phyloP scores from a whole-genome alignment of 352 stramenopile genomes.

The Phytophthora boehmeriae region DNA sequence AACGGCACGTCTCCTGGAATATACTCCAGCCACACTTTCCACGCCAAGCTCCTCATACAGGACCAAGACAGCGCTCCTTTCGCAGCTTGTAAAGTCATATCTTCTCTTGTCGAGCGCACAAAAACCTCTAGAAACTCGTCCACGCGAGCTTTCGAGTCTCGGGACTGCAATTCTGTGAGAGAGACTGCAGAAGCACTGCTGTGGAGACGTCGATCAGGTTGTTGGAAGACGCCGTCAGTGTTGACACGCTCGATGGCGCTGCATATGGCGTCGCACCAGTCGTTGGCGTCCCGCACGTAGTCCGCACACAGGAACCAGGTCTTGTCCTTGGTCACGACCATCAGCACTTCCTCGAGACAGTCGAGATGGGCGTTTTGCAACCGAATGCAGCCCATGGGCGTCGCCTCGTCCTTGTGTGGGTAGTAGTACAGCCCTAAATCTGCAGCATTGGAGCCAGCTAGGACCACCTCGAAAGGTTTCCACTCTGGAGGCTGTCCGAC shows the following conservation, averaged over 20 bases:
- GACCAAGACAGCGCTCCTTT: constrained; percentile 75
- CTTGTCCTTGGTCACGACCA: constrained; percentile 77
- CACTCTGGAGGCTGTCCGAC: constrained; percentile 56
- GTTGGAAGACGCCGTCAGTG: constrained; percentile 7
- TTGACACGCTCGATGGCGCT: constrained; percentile 54
- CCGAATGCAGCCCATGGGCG: constrained; percentile 54
- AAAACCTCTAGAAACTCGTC: constrained; percentile 82
- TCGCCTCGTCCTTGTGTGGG: constrained; percentile 38
- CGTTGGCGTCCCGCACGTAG: constrained; percentile 51
- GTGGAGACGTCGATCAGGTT: constrained; percentile 42
- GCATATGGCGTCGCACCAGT: constrained; percentile 74
- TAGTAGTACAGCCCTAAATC: constrained; percentile 82
- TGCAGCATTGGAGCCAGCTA: constrained; percentile 52
- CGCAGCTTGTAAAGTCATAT: constrained; percentile 56
- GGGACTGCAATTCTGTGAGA: constrained; percentile 67
- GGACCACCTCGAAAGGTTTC: constrained; percentile 66
- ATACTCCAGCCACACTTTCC: constrained; percentile 75
- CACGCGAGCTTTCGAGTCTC: constrained; percentile 50
- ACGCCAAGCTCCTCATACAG: constrained; percentile 70
- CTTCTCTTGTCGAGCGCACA: constrained; percentile 53
- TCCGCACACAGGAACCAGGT: constrained; percentile 85
- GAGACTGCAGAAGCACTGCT: constrained; percentile 50
- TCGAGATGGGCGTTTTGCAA: constrained; percentile 76
- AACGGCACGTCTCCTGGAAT: constrained; percentile 57
- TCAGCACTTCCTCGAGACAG: constrained; percentile 73